phyloP scores from a whole-genome alignment of 768 basidiomycete species.

The Nidularia pulvinata region DNA sequence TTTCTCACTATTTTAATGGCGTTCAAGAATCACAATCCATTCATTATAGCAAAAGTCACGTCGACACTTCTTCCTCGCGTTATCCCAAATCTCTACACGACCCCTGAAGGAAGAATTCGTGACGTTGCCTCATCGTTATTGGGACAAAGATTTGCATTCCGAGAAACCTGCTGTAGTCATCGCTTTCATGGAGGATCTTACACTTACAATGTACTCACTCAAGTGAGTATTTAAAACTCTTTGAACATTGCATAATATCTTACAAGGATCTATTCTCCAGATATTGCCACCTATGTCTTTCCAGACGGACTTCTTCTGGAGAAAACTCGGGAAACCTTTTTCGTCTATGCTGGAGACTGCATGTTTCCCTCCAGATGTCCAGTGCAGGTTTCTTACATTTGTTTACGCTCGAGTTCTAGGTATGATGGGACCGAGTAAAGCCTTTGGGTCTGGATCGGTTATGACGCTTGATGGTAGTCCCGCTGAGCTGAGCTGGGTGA shows the following conservation, averaged over 20 bases:
- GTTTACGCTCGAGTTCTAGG: slow-evolving; percentile 23
- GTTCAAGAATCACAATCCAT: too few relatives aligned
- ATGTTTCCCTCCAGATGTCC: slow-evolving; percentile 15
- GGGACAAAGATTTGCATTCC: not conserved
- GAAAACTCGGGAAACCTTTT: slow-evolving; percentile 19
- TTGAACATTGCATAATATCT: not conserved
- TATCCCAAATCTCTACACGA: not conserved
- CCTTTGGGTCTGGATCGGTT: slow-evolving; percentile 14
- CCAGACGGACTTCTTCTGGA: slow-evolving; percentile 19
- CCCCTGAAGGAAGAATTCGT: not conserved
- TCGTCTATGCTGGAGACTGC: slow-evolving; percentile 25
- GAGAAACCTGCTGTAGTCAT: not conserved
- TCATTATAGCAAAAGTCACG: not conserved
- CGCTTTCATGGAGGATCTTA: not conserved
- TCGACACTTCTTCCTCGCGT: not conserved
- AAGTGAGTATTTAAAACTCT: not conserved
- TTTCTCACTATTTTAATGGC: not conserved
- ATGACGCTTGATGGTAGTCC: slow-evolving; percentile 30
- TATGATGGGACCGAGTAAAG: slow-evolving; percentile 23
- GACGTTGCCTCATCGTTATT: not conserved
- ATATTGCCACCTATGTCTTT: not conserved
- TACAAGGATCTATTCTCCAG: not conserved
- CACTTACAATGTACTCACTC: not conserved
- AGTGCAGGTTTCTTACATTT: slow-evolving; percentile 23
- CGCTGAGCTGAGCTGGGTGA: slow-evolving; percentile 28